A percentile compares a stretch with the other conserved stretches of the same genome.
Conservation (phyloP, 2,329 filamentous ascomycete species). For the Pseudocercospora macadamiae region DNA sequence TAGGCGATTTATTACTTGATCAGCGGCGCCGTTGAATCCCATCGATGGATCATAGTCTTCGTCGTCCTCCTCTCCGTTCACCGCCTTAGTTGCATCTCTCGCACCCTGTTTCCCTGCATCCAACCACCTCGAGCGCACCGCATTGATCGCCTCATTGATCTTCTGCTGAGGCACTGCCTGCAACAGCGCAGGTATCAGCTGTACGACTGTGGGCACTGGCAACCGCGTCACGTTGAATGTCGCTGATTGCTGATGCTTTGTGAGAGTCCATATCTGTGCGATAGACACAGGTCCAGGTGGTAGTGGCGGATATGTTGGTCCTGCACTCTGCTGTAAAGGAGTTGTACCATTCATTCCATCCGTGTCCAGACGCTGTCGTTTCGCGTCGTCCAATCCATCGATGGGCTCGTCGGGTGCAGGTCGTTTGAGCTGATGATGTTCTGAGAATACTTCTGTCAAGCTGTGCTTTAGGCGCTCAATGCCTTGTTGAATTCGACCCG, state of each 20-base stretch:
- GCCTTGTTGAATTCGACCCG: constrained; percentile 80
- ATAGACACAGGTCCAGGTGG: constrained; percentile 75
- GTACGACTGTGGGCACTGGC: constrained; percentile 73
- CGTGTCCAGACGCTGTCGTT: constrained; percentile 72
- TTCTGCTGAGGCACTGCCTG: constrained; percentile 69
- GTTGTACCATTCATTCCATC: constrained; percentile 43
- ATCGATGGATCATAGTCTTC: constrained; percentile 94
- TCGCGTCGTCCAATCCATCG: constrained; percentile 74
- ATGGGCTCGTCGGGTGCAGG: constrained; percentile 70
- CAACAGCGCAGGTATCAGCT: constrained; percentile 80
- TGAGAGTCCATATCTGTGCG: constrained; percentile 85
- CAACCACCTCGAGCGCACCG: constrained; percentile 48
- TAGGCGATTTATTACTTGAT: constrained; percentile 76
- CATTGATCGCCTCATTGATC: constrained; percentile 73
- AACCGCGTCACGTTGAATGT: constrained; percentile 83
- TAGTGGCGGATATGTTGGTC: constrained; percentile 66
- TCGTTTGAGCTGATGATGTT: constrained; percentile 70
- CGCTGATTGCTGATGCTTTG: constrained; percentile 71
- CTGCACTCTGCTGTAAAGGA: constrained; percentile 23
- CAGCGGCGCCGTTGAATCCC: constrained; percentile 72
- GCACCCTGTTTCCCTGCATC: constrained; percentile 35
- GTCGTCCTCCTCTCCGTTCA: constrained; percentile 64
- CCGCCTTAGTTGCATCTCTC: constrained; percentile 36
- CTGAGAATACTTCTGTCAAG: constrained; percentile 77
- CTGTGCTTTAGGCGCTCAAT: constrained; percentile 80